Evolutionary conservation across 352 stramenopile genomes (phyloP).

Genomic region (Aphanomyces astaci): DNA sequence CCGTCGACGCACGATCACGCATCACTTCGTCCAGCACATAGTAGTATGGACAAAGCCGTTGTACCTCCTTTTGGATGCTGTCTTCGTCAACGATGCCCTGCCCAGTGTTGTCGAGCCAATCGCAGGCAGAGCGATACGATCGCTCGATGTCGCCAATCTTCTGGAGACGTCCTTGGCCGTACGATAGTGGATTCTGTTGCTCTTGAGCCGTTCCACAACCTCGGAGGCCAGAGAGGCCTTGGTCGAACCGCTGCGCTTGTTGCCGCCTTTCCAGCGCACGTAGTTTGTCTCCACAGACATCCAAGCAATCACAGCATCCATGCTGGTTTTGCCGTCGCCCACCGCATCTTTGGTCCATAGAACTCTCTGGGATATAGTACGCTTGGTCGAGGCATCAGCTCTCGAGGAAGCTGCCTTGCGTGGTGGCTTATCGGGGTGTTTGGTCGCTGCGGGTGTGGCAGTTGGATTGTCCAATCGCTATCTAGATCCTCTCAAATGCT

Average conservation of each 20-base stretch:
- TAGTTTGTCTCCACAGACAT: not conserved
- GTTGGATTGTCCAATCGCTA: not conserved
- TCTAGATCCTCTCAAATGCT: not conserved
- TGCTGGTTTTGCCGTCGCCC: no score
- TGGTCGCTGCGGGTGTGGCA: not conserved
- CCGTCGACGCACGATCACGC: slow-evolving; percentile 8
- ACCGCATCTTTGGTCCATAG: no score
- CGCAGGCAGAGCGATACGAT: not conserved
- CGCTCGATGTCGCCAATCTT: not conserved
- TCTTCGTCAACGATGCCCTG: not conserved
- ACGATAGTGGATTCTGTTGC: not conserved
- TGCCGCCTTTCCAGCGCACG: not conserved
- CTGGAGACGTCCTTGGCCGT: not conserved
- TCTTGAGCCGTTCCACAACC: not conserved
- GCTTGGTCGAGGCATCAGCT: no score
- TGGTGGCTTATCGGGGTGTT: not conserved
- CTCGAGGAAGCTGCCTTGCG: not conserved
- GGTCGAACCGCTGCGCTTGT: not conserved
- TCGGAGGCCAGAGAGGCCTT: not conserved
- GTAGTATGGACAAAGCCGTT: slow-evolving; percentile 20
- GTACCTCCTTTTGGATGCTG: not conserved
- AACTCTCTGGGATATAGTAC: no score
- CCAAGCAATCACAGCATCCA: no score
- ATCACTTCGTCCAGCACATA: slow-evolving; percentile 20
- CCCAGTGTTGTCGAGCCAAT: not conserved